phyloP scores from a whole-genome alignment of 140 eudicot species.

The Bidens hawaiensis region DNA sequence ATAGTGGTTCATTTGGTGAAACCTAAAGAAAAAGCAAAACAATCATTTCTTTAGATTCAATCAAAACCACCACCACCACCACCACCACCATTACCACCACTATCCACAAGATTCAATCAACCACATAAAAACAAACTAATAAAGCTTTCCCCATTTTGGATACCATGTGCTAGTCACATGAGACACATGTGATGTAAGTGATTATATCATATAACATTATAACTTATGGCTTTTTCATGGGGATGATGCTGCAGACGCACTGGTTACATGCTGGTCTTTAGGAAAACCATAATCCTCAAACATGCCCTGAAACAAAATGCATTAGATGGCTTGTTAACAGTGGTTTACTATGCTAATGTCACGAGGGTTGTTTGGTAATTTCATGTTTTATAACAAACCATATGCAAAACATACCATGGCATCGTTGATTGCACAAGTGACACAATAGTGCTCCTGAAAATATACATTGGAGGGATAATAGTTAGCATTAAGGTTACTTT shows the following conservation, averaged over 20 bases:
- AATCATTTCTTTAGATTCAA: slow-evolving; percentile 18
- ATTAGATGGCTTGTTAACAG: background rate
- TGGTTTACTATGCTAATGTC: background rate
- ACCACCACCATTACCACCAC: slow-evolving; percentile 14
- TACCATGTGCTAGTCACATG: slow-evolving; percentile 33
- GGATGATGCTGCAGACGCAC: slow-evolving; percentile 30
- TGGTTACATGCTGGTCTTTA: slow-evolving; percentile 32
- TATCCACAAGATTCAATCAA: slow-evolving; percentile 20
- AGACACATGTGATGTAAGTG: slow-evolving; percentile 4
- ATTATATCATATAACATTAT: background rate
- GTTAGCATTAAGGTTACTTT: background rate
- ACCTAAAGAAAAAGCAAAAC: slow-evolving; percentile 18
- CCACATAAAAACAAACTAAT: slow-evolving; percentile 2
- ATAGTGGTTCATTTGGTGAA: slow-evolving; percentile 22
- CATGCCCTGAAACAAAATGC: slow-evolving; percentile 51
- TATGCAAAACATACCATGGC: slow-evolving; percentile 52
- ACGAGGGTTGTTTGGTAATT: background rate
- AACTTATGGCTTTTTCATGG: slow-evolving; percentile 29
- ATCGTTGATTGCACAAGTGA: slow-evolving; percentile 75
- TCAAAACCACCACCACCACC: slow-evolving; percentile 8
- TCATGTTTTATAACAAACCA: background rate
- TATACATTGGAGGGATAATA: slow-evolving; percentile 2
- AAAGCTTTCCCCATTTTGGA: slow-evolving; percentile 8
- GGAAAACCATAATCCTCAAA: slow-evolving; percentile 77
- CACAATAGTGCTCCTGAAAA: slow-evolving; percentile 97